These are phyloP conservation scores for Colletotrichum gigasporum DNA, from an alignment of 2,329 filamentous ascomycete species.

Conservation along the genomic window DNA sequence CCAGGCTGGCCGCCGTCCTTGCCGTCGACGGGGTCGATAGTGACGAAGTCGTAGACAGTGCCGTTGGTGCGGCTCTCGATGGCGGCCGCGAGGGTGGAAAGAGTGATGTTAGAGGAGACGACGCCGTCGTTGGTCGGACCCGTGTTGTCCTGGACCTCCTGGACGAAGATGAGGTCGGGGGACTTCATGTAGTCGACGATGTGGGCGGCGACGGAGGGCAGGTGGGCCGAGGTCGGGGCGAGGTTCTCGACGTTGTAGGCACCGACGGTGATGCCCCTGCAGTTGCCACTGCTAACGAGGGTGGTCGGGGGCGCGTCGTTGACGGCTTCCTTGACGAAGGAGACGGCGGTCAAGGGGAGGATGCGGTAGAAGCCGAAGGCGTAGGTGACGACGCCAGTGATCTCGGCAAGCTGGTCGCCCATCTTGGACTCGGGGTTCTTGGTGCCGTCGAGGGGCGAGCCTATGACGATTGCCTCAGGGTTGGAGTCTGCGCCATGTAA, in stretches of 20 bases:
- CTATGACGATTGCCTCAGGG: constrained; percentile 74
- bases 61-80: constrained; percentile 54
- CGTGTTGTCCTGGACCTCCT: constrained; percentile 76
- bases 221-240: constrained; percentile 61
- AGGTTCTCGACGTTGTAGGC: constrained; percentile 79
- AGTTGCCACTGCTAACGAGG: constrained; percentile 64
- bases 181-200: constrained; percentile 71
- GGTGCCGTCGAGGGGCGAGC: constrained; percentile 71
- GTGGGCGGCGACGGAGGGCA: constrained; percentile 69
- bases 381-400: constrained; percentile 74
- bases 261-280: constrained; percentile 69
- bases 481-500: constrained; percentile 63
- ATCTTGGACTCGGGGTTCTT: constrained; percentile 70
- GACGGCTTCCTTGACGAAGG: constrained; percentile 56
- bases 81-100: constrained; percentile 62
- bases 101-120: constrained; percentile 65
- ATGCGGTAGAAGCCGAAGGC: constrained; percentile 76
- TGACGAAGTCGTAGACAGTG: constrained; percentile 67
- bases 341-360: constrained; percentile 68
- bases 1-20: constrained; percentile 73
- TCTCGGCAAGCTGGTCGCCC: constrained; percentile 70
- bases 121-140: constrained; percentile 69
- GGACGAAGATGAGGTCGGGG: constrained; percentile 74
- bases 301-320: constrained; percentile 58
- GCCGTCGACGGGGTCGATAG: constrained; percentile 68